Evolutionary conservation across 257 asterid species (phyloP).

Genomic region (Osmanthus fragrans): DNA sequence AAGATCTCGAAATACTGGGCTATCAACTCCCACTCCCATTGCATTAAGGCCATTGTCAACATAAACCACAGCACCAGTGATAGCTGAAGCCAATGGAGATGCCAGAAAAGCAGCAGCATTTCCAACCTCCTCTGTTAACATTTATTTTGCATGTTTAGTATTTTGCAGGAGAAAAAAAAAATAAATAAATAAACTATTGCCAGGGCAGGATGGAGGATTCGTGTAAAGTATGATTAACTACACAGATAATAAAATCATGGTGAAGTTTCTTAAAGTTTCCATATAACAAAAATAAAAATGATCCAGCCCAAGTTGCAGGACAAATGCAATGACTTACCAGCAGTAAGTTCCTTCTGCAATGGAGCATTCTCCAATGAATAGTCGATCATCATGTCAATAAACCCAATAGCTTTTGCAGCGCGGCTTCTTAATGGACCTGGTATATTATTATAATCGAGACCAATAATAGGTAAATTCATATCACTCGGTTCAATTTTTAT

Average conservation of each 20-base stretch:
- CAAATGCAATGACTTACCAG: slow-evolving; percentile 54
- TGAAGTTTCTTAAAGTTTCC: not conserved
- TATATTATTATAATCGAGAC: slow-evolving; percentile 1
- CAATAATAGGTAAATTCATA: not conserved
- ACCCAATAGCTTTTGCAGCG: slow-evolving; percentile 99
- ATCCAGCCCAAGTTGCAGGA: not conserved
- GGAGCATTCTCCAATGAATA: slow-evolving; percentile 92
- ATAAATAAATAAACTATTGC: not conserved
- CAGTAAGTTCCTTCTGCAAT: slow-evolving; percentile 84
- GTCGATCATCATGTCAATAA: slow-evolving; percentile 97
- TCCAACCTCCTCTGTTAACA: slow-evolving; percentile 76
- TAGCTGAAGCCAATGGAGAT: slow-evolving; percentile 80
- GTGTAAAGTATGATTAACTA: not conserved
- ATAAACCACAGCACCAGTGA: slow-evolving; percentile 73
- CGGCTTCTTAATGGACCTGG: slow-evolving; percentile 97
- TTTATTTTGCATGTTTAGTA: slow-evolving; percentile 10
- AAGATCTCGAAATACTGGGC: slow-evolving; percentile 67
- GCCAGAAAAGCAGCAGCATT: slow-evolving; percentile 79
- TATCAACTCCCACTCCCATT: slow-evolving; percentile 87
- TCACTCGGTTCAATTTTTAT: not conserved
- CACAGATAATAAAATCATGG: not conserved
- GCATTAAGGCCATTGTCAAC: slow-evolving; percentile 84
- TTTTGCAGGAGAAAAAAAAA: slow-evolving; percentile 1
- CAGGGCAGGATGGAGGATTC: not conserved
- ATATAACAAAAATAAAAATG: not conserved